A percentile compares a stretch with the other conserved stretches of the same genome.
These are phyloP conservation scores for Phialocephala sp. DNA, from an alignment of 2,329 filamentous ascomycete genomes.

Conservation along the genomic window DNA sequence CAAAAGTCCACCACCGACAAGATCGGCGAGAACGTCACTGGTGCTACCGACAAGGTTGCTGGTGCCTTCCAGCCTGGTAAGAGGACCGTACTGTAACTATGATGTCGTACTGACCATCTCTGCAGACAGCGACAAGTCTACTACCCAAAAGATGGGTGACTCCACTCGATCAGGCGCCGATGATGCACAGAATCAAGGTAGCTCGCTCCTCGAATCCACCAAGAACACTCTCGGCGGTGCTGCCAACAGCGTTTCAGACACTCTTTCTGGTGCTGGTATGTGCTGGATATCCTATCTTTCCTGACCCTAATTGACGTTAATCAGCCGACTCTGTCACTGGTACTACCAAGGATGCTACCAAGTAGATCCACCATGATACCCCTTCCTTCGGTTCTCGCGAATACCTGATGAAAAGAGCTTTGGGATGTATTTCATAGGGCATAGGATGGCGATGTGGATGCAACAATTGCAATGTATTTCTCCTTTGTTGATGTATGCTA, in stretches of 20 bases:
- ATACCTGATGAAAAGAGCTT: slow-evolving; percentile 13
- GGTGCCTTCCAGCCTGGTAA: slow-evolving; percentile 52
- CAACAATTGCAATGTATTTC: slow-evolving; percentile 13
- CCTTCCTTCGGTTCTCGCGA: slow-evolving; percentile 20
- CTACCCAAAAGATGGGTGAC: slow-evolving; percentile 54
- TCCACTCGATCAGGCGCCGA: slow-evolving; percentile 48
- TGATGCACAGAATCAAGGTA: slow-evolving; percentile 48
- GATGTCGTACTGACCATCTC: slow-evolving; percentile 16
- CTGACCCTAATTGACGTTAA: neutral
- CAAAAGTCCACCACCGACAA: slow-evolving; percentile 53
- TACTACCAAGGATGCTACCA: slow-evolving; percentile 22
- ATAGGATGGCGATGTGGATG: slow-evolving; percentile 7
- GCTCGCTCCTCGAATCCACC: slow-evolving; percentile 47
- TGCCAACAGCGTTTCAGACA: slow-evolving; percentile 28
- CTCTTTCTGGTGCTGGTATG: slow-evolving; percentile 38
- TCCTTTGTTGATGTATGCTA: slow-evolving; percentile 11
- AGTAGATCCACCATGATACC: slow-evolving; percentile 23
- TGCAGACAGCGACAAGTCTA: slow-evolving; percentile 48
- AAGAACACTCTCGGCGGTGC: slow-evolving; percentile 47
- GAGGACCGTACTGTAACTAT: neutral
- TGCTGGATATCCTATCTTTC: neutral
- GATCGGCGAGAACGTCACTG: slow-evolving; percentile 49
- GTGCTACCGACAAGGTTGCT: slow-evolving; percentile 53
- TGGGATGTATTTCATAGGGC: slow-evolving; percentile 12
- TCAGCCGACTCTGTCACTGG: slow-evolving; percentile 27